phyloP scores from a whole-genome alignment of 257 asterid genomes.

The Parsonsia alboflavescens region DNA sequence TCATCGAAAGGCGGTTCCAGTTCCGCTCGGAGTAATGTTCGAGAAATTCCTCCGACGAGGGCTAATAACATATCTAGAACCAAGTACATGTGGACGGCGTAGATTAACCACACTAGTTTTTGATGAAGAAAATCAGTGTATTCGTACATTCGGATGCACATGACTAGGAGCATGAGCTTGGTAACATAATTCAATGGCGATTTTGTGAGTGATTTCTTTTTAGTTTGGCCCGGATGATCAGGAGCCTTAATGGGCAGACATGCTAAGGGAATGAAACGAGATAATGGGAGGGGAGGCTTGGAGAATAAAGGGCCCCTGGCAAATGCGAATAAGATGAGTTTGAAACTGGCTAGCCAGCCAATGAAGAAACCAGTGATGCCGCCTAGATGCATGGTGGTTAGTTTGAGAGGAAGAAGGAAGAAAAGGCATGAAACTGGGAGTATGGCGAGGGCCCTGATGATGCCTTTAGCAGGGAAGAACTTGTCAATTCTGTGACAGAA shows the following conservation, averaged over 20 bases:
- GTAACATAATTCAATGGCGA: constrained; percentile 16
- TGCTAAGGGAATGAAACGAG: constrained; percentile 42
- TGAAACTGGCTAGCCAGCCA: constrained; percentile 51
- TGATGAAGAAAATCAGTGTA: constrained; percentile 25
- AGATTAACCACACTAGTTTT: constrained; percentile 22
- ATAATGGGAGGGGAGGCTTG: constrained; percentile 25
- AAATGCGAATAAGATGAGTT: constrained; percentile 45
- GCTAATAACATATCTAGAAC: constrained; percentile 37
- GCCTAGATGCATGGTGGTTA: constrained; percentile 45
- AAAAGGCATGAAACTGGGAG: constrained; percentile 40
- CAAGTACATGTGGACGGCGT: constrained; percentile 39
- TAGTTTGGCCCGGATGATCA: background rate
- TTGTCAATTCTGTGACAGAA: constrained; percentile 35
- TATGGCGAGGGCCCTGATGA: constrained; percentile 26
- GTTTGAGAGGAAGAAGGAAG: constrained; percentile 40
- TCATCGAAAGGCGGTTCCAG: constrained; percentile 48
- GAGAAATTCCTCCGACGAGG: constrained; percentile 17
- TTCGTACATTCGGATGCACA: constrained; percentile 18
- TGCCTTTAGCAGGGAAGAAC: constrained; percentile 23
- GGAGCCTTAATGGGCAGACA: constrained; percentile 41
- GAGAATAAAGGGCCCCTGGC: constrained; percentile 40
- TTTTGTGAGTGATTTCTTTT: constrained; percentile 5
- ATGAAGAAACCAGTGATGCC: constrained; percentile 49
- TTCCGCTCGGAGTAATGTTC: constrained; percentile 19
- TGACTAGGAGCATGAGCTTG: constrained; percentile 22